Evolutionary conservation across 1,284 basidiomycete genomes (phyloP).

Genomic region (Malassezia furfur): DNA sequence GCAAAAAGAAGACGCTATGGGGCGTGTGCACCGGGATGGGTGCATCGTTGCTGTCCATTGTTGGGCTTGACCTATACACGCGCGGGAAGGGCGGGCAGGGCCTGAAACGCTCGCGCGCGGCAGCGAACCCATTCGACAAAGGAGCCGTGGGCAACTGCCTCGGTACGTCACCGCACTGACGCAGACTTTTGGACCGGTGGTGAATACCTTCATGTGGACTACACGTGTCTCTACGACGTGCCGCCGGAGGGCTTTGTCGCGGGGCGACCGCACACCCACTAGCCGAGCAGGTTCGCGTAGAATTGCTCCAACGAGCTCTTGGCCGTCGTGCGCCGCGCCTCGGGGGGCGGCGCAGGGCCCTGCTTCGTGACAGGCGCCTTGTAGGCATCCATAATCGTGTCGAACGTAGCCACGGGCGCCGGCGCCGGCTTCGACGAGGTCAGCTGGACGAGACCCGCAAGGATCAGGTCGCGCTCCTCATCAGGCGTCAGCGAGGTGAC

Average conservation of each 20-base stretch:
- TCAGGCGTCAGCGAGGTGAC: background rate
- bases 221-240: constrained; percentile 78
- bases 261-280: background rate
- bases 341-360: too few relatives aligned
- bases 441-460: constrained; percentile 5
- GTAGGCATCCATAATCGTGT: background rate
- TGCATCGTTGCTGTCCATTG: constrained; percentile 69
- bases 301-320: background rate
- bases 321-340: too few relatives aligned
- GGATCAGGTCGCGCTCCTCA: background rate
- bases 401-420: background rate
- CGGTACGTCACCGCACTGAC: constrained; percentile 1
- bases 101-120: constrained; percentile 56
- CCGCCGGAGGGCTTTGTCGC: constrained; percentile 13
- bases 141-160: constrained; percentile 72
- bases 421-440: background rate
- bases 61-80: constrained; percentile 88
- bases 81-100: constrained; percentile 76
- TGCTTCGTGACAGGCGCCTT: background rate
- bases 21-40: constrained; percentile 14
- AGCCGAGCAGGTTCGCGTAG: background rate
- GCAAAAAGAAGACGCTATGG: background rate
- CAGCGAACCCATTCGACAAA: constrained; percentile 83
- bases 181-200: constrained; percentile 89
- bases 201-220: constrained; percentile 74